Evolutionary conservation across 352 stramenopile species (phyloP).

Genomic region (Phytophthora uliginosa): DNA sequence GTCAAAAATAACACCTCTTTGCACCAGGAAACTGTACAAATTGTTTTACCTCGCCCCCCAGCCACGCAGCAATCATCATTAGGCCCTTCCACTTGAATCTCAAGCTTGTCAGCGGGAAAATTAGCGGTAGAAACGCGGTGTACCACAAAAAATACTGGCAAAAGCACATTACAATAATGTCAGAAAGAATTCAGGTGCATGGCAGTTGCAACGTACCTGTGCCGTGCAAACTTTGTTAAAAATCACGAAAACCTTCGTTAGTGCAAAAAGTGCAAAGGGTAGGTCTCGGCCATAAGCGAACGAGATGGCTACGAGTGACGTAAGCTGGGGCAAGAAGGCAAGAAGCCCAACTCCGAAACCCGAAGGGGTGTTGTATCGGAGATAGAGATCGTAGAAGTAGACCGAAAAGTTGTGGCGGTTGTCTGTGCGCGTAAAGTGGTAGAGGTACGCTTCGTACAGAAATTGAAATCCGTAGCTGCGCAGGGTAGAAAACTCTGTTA

Average conservation of each 20-base stretch:
- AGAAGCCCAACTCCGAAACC: conserved; percentile 83
- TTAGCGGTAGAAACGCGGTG: conserved; percentile 91
- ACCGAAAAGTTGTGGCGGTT: conserved; percentile 99
- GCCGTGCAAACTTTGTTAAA: conserved; percentile 97
- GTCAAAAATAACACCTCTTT: conserved; percentile 4
- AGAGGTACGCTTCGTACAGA: conserved; percentile 97
- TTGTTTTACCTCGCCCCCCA: conserved; percentile 73
- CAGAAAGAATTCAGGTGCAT: conserved; percentile 4
- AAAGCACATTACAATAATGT: conserved; percentile 29
- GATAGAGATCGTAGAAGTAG: conserved; percentile 99
- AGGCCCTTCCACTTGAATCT: conserved; percentile 72
- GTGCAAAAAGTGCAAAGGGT: conserved; percentile 95
- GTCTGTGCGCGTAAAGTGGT: conserved; percentile 98
- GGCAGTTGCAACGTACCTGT: conserved; percentile 55
- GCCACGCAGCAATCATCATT: conserved; percentile 75
- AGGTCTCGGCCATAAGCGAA: conserved; percentile 87
- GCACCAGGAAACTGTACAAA: neutral
- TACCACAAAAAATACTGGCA: conserved; percentile 99
- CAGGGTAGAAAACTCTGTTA: conserved; percentile 3
- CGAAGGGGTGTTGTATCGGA: conserved; percentile 90
- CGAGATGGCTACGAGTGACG: conserved; percentile 80
- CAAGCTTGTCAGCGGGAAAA: conserved; percentile 80
- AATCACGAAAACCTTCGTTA: conserved; percentile 99
- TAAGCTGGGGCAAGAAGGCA: conserved; percentile 89
- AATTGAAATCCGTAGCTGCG: conserved; percentile 93